Percentiles rank a stretch among this genome's conserved stretches.
Conservation (phyloP, 2,329 filamentous ascomycete genomes). For the Nemania sp. region DNA sequence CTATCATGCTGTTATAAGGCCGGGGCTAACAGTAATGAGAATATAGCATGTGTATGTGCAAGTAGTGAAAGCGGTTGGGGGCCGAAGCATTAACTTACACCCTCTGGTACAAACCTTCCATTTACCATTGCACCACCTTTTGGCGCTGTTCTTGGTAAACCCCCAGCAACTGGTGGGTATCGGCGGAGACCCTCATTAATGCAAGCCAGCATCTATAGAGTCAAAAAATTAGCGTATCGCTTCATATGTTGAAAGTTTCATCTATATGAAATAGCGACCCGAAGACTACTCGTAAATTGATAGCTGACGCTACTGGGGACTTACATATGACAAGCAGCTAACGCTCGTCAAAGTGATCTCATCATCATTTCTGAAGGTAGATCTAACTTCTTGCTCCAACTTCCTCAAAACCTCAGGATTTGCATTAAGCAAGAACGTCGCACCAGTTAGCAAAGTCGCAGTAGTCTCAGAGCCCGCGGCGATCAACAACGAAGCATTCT, state of each 20-base stretch:
- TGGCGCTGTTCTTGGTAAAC: conserved; percentile 29
- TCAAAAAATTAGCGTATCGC: background rate
- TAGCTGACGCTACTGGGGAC: no score
- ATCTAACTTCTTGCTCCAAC: conserved; percentile 45
- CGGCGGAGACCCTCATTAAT: conserved; percentile 48
- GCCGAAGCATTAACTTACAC: conserved; percentile 26
- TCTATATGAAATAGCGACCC: background rate
- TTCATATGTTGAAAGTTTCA: background rate
- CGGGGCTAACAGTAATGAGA: no score
- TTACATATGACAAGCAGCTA: conserved; percentile 40
- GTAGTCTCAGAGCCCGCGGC: conserved; percentile 56
- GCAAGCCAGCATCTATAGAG: conserved; percentile 42
- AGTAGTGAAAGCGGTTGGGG: background rate
- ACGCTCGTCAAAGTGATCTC: conserved; percentile 45
- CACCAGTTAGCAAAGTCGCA: conserved; percentile 47
- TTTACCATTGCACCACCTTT: conserved; percentile 31
- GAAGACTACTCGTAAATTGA: no score
- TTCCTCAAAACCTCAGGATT: conserved; percentile 40
- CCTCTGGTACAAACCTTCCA: conserved; percentile 31
- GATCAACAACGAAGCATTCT: conserved; percentile 39
- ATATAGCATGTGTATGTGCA: no score
- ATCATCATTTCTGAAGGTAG: conserved; percentile 40
- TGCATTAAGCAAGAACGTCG: conserved; percentile 44
- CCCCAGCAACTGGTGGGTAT: conserved; percentile 42
- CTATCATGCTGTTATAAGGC: background rate